Conservation (phyloP, 73 alveolate genomes). For the Paramecium tetraurelia region DNA sequence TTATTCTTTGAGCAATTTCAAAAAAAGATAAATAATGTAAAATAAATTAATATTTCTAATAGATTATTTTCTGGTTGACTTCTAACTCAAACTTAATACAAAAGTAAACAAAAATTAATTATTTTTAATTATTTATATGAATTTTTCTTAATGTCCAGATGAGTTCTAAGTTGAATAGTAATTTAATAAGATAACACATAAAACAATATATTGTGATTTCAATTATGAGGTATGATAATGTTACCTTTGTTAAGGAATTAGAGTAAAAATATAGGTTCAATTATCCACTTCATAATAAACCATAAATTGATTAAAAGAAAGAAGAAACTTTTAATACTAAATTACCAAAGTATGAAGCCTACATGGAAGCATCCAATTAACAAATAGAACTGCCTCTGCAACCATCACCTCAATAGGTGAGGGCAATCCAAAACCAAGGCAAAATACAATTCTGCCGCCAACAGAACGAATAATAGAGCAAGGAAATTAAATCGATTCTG, state of each 20-base stretch:
- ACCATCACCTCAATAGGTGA: neutral
- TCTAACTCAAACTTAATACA: neutral
- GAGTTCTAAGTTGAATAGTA: slow-evolving; percentile 18
- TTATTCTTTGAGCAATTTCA: too few species aligned
- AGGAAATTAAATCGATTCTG: neutral
- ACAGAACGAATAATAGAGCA: neutral
- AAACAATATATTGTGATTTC: slow-evolving; percentile 9
- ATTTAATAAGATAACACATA: neutral
- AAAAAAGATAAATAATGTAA: too few species aligned
- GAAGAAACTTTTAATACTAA: neutral
- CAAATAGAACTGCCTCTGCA: neutral
- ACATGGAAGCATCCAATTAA: neutral
- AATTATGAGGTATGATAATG: neutral
- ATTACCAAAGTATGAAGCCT: neutral
- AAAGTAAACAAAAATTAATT: neutral
- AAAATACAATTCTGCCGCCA: neutral
- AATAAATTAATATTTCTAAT: neutral
- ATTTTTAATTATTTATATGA: neutral
- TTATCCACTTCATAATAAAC: neutral
- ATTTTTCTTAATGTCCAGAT: neutral
- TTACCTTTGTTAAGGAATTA: slow-evolving; percentile 4
- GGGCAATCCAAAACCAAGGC: neutral
- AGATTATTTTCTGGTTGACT: neutral
- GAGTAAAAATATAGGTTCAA: neutral
- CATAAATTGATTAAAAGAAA: neutral